Evolutionary conservation across 106 monocot species (phyloP), one percentile per base, ranked within the genome.

Genomic region (Phalaenopsis equestris): DNA sequence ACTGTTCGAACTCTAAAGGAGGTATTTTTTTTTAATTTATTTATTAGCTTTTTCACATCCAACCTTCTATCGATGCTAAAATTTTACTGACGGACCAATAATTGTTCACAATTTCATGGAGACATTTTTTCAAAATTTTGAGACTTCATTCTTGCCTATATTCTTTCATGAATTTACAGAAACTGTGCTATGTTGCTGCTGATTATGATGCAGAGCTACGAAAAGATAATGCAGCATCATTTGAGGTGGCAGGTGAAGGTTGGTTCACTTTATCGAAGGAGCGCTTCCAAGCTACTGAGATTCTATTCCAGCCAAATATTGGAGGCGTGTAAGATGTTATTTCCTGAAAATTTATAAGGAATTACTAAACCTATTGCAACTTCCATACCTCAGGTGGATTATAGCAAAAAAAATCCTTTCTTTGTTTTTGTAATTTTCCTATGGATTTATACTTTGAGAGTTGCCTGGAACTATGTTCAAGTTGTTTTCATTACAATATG

Each of bases 271-370:
- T 98, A 72, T 94, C 97, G 4, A 81, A 92, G 58, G 97, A 98
- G 78, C 87, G 97, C 12, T 94, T 94, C 85, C 86, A 88, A 78
- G 85, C 92, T 47, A 79, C 86, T 23, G 97, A 98, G 84, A 87
- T 98, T 67, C 90, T 98, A 80, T 98, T 98, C 82, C 97, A 87
- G 84, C 97, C 97, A 15, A 94, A 94, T 55, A 86, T 98, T 43
- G 92, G 80, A 77, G 94, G 94, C 43, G 48, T 86, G 97, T 98
- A 87, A 88, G 94, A 79, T 70, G 75, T 75, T 52, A 12, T 70
- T 70, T 70, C 15, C 78, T 78, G 42, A 75, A 74, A 43, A 5
- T 15, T 41, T 0, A 14, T 37, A 12, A 70, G 38, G 39, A 38
- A 39, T 38, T 39, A 45, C 39, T 38, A 70, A 70, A 41, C 74